Conservation (phyloP, 176 grass and related monocot species). For the Avena insularis region DNA sequence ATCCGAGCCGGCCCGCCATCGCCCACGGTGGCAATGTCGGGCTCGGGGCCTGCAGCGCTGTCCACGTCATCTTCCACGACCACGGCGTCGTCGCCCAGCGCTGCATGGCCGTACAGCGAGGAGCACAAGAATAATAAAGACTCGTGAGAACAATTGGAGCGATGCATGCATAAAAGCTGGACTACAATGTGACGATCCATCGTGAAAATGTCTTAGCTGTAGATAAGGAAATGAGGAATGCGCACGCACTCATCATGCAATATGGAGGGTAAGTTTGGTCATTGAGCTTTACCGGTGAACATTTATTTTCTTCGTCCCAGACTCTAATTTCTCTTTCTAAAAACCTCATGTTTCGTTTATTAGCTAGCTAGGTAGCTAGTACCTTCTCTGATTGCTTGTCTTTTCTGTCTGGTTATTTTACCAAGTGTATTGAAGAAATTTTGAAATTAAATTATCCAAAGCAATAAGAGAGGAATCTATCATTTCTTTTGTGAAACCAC, state of each 20-base stretch:
- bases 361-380: constrained; percentile 35
- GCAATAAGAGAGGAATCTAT: constrained; percentile 38
- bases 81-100: constrained; percentile 47
- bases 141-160: constrained; percentile 11
- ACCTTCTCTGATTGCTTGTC: constrained; percentile 5
- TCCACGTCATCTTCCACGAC: constrained; percentile 55
- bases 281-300: constrained; percentile 37
- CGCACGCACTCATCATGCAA: constrained; percentile 56
- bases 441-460: constrained; percentile 53
- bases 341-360: constrained; percentile 49
- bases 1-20: constrained; percentile 46
- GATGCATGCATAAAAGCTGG: constrained; percentile 32
- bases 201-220: neutral
- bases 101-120: constrained; percentile 56
- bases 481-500: constrained; percentile 10
- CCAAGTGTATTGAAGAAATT: constrained; percentile 39
- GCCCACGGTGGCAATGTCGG: constrained; percentile 33
- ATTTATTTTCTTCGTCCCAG: constrained; percentile 20
- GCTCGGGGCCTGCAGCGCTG: constrained; percentile 11
- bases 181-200: constrained; percentile 3
- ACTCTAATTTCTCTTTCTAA: neutral
- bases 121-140: constrained; percentile 51
- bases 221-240: constrained; percentile 17
- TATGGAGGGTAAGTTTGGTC: constrained; percentile 55
- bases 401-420: constrained; percentile 31